Conservation (phyloP, 177 flowering plant species). For the Vitis hybrid region DNA sequence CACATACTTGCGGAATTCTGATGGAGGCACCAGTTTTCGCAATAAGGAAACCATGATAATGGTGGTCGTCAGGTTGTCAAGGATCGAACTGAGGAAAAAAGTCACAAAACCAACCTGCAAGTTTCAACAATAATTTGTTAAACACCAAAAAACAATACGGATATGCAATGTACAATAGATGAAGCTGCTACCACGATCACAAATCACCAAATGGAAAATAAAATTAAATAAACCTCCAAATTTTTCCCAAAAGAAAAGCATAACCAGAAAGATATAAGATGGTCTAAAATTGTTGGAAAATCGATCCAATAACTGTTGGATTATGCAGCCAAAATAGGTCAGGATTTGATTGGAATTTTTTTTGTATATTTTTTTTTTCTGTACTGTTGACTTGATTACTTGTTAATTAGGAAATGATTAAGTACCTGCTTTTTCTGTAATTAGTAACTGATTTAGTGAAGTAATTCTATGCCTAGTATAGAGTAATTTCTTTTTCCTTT, state of each 20-base stretch:
- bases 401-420: no score
- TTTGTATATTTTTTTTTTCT: no score
- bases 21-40: slow-evolving; percentile 89
- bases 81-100: slow-evolving; percentile 88
- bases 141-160: background rate
- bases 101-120: slow-evolving; percentile 92
- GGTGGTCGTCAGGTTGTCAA: slow-evolving; percentile 94
- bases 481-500: no score
- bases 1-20: slow-evolving; percentile 93
- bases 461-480: no score
- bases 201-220: background rate
- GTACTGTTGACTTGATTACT: no score
- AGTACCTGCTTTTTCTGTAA: no score
- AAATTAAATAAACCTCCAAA: background rate
- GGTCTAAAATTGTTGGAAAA: no score
- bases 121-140: slow-evolving; percentile 16
- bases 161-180: background rate
- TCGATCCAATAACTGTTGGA: rapidly evolving
- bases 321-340: no score
- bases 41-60: slow-evolving; percentile 94
- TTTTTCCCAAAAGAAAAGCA: background rate
- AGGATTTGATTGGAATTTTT: no score
- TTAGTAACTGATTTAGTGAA: no score
- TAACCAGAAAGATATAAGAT: background rate
- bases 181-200: background rate